These are phyloP conservation scores for Beauveria australis DNA, from an alignment of 2,329 filamentous ascomycete species.

Conservation along the genomic window DNA sequence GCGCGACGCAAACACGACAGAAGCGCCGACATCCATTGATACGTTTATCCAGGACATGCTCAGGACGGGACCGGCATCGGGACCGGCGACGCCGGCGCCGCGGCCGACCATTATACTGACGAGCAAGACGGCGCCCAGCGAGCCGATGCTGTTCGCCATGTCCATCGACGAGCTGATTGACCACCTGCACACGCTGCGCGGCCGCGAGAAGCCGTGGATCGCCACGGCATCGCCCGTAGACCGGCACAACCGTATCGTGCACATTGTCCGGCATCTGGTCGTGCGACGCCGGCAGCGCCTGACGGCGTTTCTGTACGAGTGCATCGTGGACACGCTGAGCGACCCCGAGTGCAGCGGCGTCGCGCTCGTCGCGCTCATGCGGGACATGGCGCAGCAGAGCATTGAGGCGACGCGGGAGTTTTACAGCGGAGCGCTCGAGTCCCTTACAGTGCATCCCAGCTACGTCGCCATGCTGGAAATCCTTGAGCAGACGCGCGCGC, in stretches of 20 bases:
- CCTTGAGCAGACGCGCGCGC: conserved; percentile 62
- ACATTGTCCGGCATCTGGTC: conserved; percentile 51
- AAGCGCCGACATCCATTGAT: conserved; percentile 20
- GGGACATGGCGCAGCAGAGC: conserved; percentile 58
- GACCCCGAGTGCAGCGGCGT: conserved; percentile 59
- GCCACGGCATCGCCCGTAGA: conserved; percentile 15
- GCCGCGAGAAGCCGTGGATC: conserved; percentile 13
- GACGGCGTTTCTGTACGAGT: conserved; percentile 59
- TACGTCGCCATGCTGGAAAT: conserved; percentile 66
- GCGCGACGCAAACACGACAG: not conserved
- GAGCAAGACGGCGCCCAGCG: conserved; percentile 13
- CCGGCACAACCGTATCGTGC: conserved; percentile 22
- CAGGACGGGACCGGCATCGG: not conserved
- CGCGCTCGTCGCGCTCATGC: conserved; percentile 54
- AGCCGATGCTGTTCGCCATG: conserved; percentile 13
- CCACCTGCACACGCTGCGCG: conserved; percentile 22
- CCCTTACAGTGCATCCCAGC: conserved; percentile 76
- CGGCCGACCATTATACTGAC: not conserved
- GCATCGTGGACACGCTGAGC: conserved; percentile 64
- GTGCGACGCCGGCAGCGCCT: conserved; percentile 44
- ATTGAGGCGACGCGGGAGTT: conserved; percentile 57
- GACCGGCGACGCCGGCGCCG: not conserved
- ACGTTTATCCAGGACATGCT: conserved; percentile 33
- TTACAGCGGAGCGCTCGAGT: conserved; percentile 65
- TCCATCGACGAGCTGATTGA: conserved; percentile 19